Conservation (phyloP, 306 rosid species). For the Lablab purpureus region DNA sequence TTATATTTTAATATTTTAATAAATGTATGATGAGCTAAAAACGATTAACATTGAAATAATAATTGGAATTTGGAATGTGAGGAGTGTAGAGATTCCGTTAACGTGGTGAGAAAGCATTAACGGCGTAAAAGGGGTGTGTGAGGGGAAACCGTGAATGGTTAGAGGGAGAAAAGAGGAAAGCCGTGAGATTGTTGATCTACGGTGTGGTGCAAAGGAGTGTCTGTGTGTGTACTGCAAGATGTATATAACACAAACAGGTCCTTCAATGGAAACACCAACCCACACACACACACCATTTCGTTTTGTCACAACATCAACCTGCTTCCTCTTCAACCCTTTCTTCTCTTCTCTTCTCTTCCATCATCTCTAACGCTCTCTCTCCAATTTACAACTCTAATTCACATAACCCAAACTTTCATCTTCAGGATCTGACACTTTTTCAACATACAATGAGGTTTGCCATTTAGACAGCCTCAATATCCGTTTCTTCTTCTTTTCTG, state of each 20-base stretch:
- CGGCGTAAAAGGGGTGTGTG: conserved; percentile 37
- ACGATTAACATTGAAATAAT: conserved; percentile 25
- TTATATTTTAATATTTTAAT: neutral
- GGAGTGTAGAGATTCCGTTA: conserved; percentile 61
- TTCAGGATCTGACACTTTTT: conserved; percentile 56
- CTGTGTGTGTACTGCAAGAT: conserved; percentile 40
- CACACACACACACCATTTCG: conserved; percentile 53
- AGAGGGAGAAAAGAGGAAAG: conserved; percentile 20
- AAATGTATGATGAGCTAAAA: neutral
- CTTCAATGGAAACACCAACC: conserved; percentile 49
- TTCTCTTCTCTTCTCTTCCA: neutral
- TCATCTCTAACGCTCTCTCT: conserved; percentile 8
- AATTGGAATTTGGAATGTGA: conserved; percentile 36
- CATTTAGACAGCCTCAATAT: conserved; percentile 36
- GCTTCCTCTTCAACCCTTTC: conserved; percentile 43
- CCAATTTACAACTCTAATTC: conserved; percentile 34
- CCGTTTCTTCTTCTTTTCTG: neutral
- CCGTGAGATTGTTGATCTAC: conserved; percentile 59
- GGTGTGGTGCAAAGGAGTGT: conserved; percentile 59
- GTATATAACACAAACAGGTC: conserved; percentile 49
- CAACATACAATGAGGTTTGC: conserved; percentile 44
- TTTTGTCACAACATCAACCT: conserved; percentile 44
- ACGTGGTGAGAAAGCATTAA: neutral
- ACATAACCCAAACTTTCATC: conserved; percentile 42
- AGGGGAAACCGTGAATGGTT: conserved; percentile 52